Base-by-base conservation (phyloP, 768 basidiomycete species). In the Tylopilus plumbeoviolaceoides region DNA sequence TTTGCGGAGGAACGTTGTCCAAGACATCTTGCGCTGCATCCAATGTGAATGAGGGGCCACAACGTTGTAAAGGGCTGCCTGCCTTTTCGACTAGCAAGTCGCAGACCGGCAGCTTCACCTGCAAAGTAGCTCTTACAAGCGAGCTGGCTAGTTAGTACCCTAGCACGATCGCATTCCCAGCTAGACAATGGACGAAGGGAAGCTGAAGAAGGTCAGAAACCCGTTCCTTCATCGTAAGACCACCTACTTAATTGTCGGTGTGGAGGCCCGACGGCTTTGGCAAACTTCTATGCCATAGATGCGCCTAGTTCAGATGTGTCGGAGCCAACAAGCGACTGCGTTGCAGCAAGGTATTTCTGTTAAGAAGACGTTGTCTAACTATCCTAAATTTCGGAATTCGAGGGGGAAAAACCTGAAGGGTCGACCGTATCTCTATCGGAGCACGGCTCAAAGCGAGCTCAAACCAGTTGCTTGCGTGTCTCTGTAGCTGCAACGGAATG, bases 391-490 rank as follows among this genome's bases (percentile, higher is more conserved):
- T 25, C 28, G 31, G n/a, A 36, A 33, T 28, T 45, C 15, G 4
- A n/a, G 28, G 36, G 23, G 15, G 25, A 44, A n/a, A 63, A 12
- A 89, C 93, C 80, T 95, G 93, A 49, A 99, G 73, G 0, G 91
- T 92, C 0, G 93, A 90, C 57, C 95, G 93, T 44, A 98, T 72
- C 67, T 97, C 95, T 65, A 94, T 81, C 0, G 95, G 95, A 1
- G 95, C 92, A 18, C 94, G 83, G 11, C 85, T 82, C 30, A 98
- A 74, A 1, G 91, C 93, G 36, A 92, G 72, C 51, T 88, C 84
- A 53, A 99, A 87, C 95, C 95, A 99, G 18, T 68, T 77, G 52
- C 78, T 82, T 10, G 92, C 85, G 61, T 88, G 83, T 5, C 78
- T 77, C 55, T 90, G 83, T 30, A 97, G 66, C 50, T 87, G 83